Evolutionary conservation across 768 basidiomycete genomes (phyloP).

Genomic region (Termitomyces sp.): DNA sequence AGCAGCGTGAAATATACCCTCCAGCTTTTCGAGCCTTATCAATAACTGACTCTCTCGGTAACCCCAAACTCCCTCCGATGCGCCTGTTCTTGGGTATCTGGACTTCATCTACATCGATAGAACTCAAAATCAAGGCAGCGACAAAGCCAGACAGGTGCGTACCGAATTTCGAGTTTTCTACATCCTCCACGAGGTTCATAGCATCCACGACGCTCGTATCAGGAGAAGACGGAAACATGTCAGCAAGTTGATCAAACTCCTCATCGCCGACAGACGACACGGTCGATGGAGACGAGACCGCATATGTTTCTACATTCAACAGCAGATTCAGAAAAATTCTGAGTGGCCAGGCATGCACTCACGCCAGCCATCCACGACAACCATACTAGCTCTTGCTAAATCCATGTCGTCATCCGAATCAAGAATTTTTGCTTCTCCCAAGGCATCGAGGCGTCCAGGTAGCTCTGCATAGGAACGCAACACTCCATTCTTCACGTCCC

Average conservation of each 20-base stretch:
- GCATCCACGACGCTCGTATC: constrained; percentile 35
- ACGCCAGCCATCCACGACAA: constrained; percentile 67
- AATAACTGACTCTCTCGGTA: constrained; percentile 1
- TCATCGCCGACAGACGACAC: constrained; percentile 40
- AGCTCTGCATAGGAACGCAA: constrained; percentile 34
- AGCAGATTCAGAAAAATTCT: not conserved
- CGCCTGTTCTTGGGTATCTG: constrained; percentile 50
- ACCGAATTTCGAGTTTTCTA: constrained; percentile 52
- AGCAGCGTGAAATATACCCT: not conserved
- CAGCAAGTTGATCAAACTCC: constrained; percentile 50
- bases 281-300: constrained; percentile 38
- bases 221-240: constrained; percentile 40
- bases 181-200: constrained; percentile 25
- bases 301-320: constrained; percentile 29
- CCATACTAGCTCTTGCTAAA: constrained; percentile 46
- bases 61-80: constrained; percentile 35
- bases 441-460: constrained; percentile 20
- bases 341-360: constrained; percentile 18
- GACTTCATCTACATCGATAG: constrained; percentile 36
- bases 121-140: not conserved
- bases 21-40: constrained; percentile 13
- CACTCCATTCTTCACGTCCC: not conserved
- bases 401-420: constrained; percentile 15
- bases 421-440: constrained; percentile 17
- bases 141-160: not conserved